Percentiles rank a stretch among this genome's conserved stretches.
phyloP scores from a whole-genome alignment of 2,329 filamentous ascomycete species.

The Dactylellina haptotyla region DNA sequence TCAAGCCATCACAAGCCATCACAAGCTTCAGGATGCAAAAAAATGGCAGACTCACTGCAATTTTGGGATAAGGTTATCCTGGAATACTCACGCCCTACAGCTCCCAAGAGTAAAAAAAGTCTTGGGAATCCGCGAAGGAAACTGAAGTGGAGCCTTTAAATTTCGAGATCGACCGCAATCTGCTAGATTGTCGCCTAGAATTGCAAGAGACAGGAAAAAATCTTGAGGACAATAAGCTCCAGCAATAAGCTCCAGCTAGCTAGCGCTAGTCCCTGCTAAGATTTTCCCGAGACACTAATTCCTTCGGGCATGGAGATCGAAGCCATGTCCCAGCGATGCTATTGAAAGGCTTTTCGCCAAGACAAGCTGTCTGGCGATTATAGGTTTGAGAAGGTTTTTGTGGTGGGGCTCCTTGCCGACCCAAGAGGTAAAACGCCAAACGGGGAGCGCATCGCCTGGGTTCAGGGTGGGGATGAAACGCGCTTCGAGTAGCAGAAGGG shows the following conservation, averaged over 20 bases:
- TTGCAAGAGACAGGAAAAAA: conserved; percentile 12
- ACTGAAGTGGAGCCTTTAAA: not conserved
- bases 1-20: conserved; percentile 37
- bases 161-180: not conserved
- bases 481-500: conserved; percentile 47
- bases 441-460: conserved; percentile 33
- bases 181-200: conserved; percentile 24
- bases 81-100: conserved; percentile 9
- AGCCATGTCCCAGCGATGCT: not conserved
- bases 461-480: conserved; percentile 54
- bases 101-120: too few species aligned
- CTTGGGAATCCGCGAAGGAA: too few species aligned
- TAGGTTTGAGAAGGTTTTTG: conserved; percentile 39
- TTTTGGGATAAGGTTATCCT: conserved; percentile 24
- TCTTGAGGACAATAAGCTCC: conserved; percentile 22
- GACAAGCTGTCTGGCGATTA: conserved; percentile 35
- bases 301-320: conserved; percentile 6
- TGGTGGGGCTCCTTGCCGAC: conserved; percentile 29
- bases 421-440: conserved; percentile 49
- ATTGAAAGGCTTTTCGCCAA: conserved; percentile 4
- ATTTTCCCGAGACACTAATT: conserved; percentile 41
- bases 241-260: not conserved
- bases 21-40: conserved; percentile 39
- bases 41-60: conserved; percentile 26
- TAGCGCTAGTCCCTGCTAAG: conserved; percentile 25